Percentiles rank a stretch among this genome's conserved stretches.
Conservation (phyloP, 305 asterid species). For the Plantago lanceolata region DNA sequence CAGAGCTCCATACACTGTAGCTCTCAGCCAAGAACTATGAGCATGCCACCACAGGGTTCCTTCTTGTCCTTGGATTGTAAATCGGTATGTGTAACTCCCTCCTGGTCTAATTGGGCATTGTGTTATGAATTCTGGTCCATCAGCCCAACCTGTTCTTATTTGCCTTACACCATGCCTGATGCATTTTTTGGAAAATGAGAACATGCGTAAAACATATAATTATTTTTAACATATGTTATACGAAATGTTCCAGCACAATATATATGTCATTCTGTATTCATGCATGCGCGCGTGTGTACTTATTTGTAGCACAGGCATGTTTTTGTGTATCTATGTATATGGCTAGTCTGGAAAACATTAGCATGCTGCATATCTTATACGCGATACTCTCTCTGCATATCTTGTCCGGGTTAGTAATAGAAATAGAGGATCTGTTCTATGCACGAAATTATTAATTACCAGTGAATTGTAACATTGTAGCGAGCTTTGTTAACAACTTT, state of each 20-base stretch:
- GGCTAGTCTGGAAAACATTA: too few species aligned
- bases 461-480: constrained; percentile 79
- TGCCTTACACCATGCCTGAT: constrained; percentile 78
- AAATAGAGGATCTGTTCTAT: too few species aligned
- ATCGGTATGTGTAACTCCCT: constrained; percentile 64
- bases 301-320: background rate
- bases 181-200: background rate
- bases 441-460: constrained; percentile 32
- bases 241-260: background rate
- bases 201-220: background rate
- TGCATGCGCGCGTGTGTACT: background rate
- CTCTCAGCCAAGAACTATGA: constrained; percentile 93
- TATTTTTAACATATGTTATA: background rate
- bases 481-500: constrained; percentile 64
- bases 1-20: constrained; percentile 76
- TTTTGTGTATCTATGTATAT: too few species aligned
- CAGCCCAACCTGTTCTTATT: constrained; percentile 77
- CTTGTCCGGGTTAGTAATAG: background rate
- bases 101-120: constrained; percentile 88
- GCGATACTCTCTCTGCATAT: too few species aligned
- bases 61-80: constrained; percentile 71
- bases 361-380: too few species aligned
- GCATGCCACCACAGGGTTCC: constrained; percentile 96
- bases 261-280: too few species aligned
- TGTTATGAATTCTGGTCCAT: constrained; percentile 82